Evolutionary conservation across 768 basidiomycete genomes (phyloP).

Genomic region (Pleurotus eryngii): DNA sequence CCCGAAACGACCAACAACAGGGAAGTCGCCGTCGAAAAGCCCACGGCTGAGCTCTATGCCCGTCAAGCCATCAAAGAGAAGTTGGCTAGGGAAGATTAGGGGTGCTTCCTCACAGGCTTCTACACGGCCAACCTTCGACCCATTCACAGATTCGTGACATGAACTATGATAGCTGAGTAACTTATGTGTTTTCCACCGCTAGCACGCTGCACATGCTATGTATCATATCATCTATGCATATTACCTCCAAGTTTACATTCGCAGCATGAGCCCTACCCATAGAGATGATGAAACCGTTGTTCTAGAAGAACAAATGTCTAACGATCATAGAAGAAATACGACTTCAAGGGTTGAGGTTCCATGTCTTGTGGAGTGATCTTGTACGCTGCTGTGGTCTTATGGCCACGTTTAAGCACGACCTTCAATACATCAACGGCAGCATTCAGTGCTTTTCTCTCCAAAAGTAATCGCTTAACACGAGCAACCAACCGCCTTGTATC

Average conservation of each 20-base stretch:
- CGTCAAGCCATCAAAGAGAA: conserved; percentile 51
- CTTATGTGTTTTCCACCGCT: conserved; percentile 19
- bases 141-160: conserved; percentile 12
- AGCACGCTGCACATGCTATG: conserved; percentile 22
- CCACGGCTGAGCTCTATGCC: conserved; percentile 22
- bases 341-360: no score
- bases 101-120: conserved; percentile 33
- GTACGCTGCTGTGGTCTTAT: no score
- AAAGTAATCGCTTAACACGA: no score
- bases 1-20: conserved; percentile 41
- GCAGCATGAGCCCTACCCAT: neutral
- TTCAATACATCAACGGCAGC: no score
- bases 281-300: no score
- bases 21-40: conserved; percentile 50
- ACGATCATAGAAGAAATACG: no score
- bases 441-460: no score
- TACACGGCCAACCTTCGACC: conserved; percentile 16
- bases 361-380: no score
- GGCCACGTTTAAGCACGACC: no score
- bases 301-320: no score
- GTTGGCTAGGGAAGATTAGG: conserved; percentile 73
- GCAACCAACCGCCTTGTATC: no score
- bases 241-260: neutral
- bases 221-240: conserved; percentile 3
- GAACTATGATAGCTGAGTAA: conserved; percentile 2